Conservation (phyloP, 805 yeast species). For the Lipomyces orientalis region DNA sequence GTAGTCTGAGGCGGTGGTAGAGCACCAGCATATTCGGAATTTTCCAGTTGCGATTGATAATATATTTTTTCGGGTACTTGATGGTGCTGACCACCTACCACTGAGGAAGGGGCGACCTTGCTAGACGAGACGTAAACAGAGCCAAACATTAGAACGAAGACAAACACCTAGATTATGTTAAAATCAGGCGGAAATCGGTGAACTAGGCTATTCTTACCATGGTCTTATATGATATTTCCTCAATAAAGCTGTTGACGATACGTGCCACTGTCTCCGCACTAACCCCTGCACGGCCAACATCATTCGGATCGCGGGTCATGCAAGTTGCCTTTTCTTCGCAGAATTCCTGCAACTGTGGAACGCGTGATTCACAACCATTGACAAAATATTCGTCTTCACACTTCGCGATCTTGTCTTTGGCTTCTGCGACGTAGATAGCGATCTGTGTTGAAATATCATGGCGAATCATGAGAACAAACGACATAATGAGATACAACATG, state of each 20-base stretch:
- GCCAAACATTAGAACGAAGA: constrained; percentile 56
- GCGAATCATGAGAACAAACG: constrained; percentile 61
- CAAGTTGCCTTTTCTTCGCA: constrained; percentile 83
- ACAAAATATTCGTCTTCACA: constrained; percentile 73
- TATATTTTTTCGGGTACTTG: not conserved
- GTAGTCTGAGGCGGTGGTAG: not conserved
- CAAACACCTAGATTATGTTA: constrained; percentile 42
- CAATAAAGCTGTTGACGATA: constrained; percentile 74
- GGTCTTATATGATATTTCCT: constrained; percentile 73
- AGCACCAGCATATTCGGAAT: constrained; percentile 9
- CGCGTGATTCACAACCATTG: constrained; percentile 76
- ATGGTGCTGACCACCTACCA: not conserved
- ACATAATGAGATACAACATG: constrained; percentile 57
- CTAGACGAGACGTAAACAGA: constrained; percentile 53
- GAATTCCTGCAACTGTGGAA: constrained; percentile 72
- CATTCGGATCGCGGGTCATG: constrained; percentile 76
- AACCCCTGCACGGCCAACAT: constrained; percentile 68
- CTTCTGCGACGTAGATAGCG: constrained; percentile 64
- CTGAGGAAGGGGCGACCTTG: constrained; percentile 18
- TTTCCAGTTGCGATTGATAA: constrained; percentile 3
- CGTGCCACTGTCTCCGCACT: constrained; percentile 86
- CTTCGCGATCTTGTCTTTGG: constrained; percentile 64
- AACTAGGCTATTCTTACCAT: constrained; percentile 47
- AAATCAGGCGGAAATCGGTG: not conserved
- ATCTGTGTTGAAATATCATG: constrained; percentile 75